Percentiles rank a stretch among this genome's conserved stretches.
Conservation (phyloP, 1,139 yeast species). For the Taiozyma sp. region DNA sequence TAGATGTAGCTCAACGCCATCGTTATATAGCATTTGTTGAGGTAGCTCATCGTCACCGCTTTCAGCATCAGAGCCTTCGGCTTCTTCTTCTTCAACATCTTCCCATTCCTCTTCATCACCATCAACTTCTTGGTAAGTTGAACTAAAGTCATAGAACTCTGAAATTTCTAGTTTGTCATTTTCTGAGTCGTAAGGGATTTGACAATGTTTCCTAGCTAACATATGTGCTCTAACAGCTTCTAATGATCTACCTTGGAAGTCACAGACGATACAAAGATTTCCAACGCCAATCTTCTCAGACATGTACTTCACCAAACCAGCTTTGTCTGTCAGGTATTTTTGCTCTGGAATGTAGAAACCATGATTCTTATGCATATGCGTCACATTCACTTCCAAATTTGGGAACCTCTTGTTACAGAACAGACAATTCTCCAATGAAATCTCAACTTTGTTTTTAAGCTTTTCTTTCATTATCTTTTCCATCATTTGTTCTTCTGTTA, state of each 20-base stretch:
- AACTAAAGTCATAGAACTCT: conserved; percentile 83
- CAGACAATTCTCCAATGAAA: conserved; percentile 71
- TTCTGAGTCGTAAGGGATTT: conserved; percentile 82
- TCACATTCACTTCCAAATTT: conserved; percentile 56
- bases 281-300: conserved; percentile 94
- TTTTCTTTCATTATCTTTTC: conserved; percentile 54
- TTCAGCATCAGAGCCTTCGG: conserved; percentile 36
- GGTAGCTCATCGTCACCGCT: conserved; percentile 44
- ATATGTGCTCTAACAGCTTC: conserved; percentile 94
- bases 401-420: conserved; percentile 58
- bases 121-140: conserved; percentile 44
- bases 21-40: conserved; percentile 44
- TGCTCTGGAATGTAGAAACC: conserved; percentile 88
- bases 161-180: conserved; percentile 86
- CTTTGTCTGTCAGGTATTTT: conserved; percentile 60
- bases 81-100: conserved; percentile 38
- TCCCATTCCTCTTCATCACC: conserved; percentile 38
- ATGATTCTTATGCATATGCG: conserved; percentile 72
- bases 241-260: conserved; percentile 78
- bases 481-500: conserved; percentile 42
- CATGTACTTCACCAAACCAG: conserved; percentile 73
- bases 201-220: conserved; percentile 82
- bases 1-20: conserved; percentile 75
- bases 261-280: conserved; percentile 81
- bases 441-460: conserved; percentile 56